Conservation (phyloP, 2,329 filamentous ascomycete species). For the Orbilia quercus region DNA sequence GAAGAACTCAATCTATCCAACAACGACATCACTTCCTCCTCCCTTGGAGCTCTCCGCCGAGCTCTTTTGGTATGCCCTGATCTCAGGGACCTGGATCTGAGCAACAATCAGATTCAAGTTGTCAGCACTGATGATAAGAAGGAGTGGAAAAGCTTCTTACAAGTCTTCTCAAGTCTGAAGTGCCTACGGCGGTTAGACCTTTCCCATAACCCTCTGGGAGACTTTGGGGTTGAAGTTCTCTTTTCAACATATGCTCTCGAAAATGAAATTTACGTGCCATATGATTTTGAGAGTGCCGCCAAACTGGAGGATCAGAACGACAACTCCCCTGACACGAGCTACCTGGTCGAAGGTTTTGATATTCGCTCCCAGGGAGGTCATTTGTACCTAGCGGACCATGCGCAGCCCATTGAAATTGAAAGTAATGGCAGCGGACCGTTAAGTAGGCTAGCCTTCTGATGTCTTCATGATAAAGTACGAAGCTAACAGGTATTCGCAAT, state of each 20-base stretch:
- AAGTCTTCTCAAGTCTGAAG: constrained; percentile 29
- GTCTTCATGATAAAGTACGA: not conserved
- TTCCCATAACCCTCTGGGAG: constrained; percentile 41
- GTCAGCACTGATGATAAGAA: constrained; percentile 25
- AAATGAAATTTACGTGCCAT: constrained; percentile 40
- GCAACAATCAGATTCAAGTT: constrained; percentile 35
- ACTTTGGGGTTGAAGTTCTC: constrained; percentile 42
- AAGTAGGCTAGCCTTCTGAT: constrained; percentile 8
- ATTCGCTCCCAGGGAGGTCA: constrained; percentile 46
- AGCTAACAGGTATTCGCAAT: not conserved
- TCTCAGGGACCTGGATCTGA: constrained; percentile 43
- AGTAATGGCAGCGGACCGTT: constrained; percentile 1
- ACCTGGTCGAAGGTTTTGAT: constrained; percentile 48
- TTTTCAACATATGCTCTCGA: constrained; percentile 42
- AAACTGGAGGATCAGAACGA: constrained; percentile 26
- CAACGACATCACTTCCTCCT: constrained; percentile 39
- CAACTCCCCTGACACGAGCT: constrained; percentile 36
- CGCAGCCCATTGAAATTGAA: constrained; percentile 3
- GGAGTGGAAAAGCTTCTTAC: constrained; percentile 39
- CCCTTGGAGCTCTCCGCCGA: constrained; percentile 36
- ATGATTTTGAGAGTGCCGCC: constrained; percentile 13
- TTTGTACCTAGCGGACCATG: constrained; percentile 28
- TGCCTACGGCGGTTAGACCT: constrained; percentile 35
- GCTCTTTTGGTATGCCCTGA: constrained; percentile 40
- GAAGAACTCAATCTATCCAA: constrained; percentile 52